Conservation (phyloP, 2,329 filamentous ascomycete species). For the Cladophialophora carrionii region DNA sequence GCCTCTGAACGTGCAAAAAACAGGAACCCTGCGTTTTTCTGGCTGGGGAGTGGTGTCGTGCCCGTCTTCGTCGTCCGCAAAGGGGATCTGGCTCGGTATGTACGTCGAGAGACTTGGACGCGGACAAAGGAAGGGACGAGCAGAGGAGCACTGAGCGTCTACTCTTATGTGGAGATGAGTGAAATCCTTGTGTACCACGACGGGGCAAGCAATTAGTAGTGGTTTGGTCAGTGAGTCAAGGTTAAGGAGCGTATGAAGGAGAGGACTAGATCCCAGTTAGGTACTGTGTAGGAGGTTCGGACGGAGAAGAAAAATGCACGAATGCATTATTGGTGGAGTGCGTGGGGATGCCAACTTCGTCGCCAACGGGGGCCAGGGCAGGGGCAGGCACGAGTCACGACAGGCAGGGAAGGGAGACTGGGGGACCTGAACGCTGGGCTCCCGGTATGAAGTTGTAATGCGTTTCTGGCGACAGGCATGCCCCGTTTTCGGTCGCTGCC, state of each 20-base stretch:
- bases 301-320: slow-evolving; percentile 10
- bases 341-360: slow-evolving; percentile 13
- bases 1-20: not conserved
- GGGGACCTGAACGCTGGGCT: slow-evolving; percentile 1
- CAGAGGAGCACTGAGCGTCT: slow-evolving; percentile 31
- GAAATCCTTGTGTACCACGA: slow-evolving; percentile 27
- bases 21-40: not conserved
- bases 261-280: not conserved
- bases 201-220: slow-evolving; percentile 5
- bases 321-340: slow-evolving; percentile 11
- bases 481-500: not conserved
- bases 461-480: not conserved
- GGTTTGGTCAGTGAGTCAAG: slow-evolving; percentile 14
- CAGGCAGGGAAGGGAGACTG: not conserved
- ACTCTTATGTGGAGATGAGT: slow-evolving; percentile 15
- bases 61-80: slow-evolving; percentile 1
- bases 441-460: slow-evolving; percentile 5
- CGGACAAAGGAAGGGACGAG: slow-evolving; percentile 37
- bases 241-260: slow-evolving; percentile 19
- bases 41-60: not conserved
- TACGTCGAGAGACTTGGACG: not conserved
- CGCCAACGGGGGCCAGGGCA: slow-evolving; percentile 8
- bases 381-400: slow-evolving; percentile 3
- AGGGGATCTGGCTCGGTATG: slow-evolving; percentile 4
- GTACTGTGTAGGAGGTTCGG: slow-evolving; percentile 7